phyloP scores from a whole-genome alignment of 108 stramenopile species.

The Fistulifera solaris region DNA sequence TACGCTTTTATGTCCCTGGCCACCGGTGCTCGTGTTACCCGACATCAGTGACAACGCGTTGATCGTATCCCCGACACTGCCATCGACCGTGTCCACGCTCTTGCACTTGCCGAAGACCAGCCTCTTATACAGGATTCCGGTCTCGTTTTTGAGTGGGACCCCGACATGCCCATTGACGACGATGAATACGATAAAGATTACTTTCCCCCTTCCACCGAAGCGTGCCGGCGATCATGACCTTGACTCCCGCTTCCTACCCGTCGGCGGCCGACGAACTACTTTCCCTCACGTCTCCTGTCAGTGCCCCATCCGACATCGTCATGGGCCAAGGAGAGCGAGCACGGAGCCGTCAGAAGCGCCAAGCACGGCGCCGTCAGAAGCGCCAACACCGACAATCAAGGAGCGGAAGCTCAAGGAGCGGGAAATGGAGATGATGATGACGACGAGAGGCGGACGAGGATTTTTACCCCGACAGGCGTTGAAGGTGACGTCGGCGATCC shows the following conservation, averaged over 20 bases:
- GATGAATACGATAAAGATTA: not conserved
- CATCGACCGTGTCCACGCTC: slow-evolving; percentile 4
- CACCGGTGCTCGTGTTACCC: slow-evolving; percentile 8
- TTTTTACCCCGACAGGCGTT: too few relatives aligned
- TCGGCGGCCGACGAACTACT: too few relatives aligned
- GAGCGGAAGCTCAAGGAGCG: not conserved
- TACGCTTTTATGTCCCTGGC: slow-evolving; percentile 10
- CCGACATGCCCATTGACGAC: slow-evolving; percentile 4
- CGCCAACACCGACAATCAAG: not conserved
- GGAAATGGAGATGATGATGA: not conserved
- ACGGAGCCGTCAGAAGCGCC: slow-evolving; percentile 1
- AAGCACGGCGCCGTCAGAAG: not conserved
- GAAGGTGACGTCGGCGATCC: not conserved
- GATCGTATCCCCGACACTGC: slow-evolving; percentile 4
- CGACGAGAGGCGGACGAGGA: not conserved
- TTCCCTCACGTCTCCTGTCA: too few relatives aligned
- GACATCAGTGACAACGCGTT: not conserved
- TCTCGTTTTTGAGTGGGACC: slow-evolving; percentile 10
- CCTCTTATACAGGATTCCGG: slow-evolving; percentile 1
- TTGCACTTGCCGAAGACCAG: not conserved
- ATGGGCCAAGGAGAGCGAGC: slow-evolving; percentile 11
- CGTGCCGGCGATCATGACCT: too few relatives aligned
- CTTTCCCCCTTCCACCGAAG: too few relatives aligned
- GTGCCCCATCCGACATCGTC: too few relatives aligned
- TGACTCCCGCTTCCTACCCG: too few relatives aligned